Evolutionary conservation across 2,329 filamentous ascomycete species (phyloP), one percentile per base, ranked within the genome.

Genomic region (Tolypocladium sp.): DNA sequence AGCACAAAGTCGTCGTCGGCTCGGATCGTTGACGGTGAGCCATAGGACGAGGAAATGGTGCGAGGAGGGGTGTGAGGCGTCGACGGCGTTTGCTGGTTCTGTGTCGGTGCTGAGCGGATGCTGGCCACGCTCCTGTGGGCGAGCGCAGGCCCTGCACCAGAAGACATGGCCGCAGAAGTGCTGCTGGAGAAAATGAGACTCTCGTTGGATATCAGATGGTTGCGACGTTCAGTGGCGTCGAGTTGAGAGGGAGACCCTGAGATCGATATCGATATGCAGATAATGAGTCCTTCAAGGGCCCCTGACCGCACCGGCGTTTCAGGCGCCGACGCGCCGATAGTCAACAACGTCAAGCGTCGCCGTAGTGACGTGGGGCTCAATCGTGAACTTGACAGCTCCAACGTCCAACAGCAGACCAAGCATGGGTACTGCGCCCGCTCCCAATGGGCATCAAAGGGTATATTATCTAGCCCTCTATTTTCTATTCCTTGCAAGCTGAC

Each of bases 1-100:
- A 99, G 82, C 6, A 96, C 74, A 8, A 88, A 79, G 65, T 97
- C 94, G 68, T 99, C 94, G 67, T 96, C 92, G 67, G 87, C 77
- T 67, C 86, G 79, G 65, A 89, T 72, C 67, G 85, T 74, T 61
- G 85, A 82, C 64, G 85, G 78, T 53, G 83, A 82, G 64, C 84
- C 79, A 68, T 86, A 83, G 38, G 78, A 72, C 55, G 84, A 76
- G 38, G 85, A 70, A 66, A 83, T 73, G 67, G 77, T 71, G 62
- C 82, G 76, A 63, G 81, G 70, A 59, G 84, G 87, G 10, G 88
- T 90, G 64, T 85, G 83, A 55, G 87, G 86, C 60, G 77, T 79
- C 46, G 76, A 72, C 13, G 75, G 69, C 30, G 68, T 68, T 56
- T 65, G 59, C 58, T 68, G 69, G 53, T 66, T 65, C 60, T 71